Evolutionary conservation across 176 grass and related monocot genomes (phyloP).

Genomic region (Carex pumila): DNA sequence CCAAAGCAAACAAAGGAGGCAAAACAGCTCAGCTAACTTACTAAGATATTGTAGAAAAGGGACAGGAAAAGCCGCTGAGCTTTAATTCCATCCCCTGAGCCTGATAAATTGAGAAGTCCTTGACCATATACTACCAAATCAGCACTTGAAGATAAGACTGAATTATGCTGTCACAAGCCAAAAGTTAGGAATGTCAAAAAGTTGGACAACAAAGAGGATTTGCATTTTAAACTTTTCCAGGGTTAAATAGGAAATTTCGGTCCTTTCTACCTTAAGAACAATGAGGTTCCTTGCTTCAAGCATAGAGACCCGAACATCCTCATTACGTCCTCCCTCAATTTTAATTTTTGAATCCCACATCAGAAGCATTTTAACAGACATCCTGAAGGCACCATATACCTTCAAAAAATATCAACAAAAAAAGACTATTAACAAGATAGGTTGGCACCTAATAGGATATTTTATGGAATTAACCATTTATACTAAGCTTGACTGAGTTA

Average conservation of each 20-base stretch:
- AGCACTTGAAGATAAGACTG: slow-evolving; percentile 90
- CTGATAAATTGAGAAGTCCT: slow-evolving; percentile 96
- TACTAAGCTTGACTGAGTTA: background rate
- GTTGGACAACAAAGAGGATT: background rate
- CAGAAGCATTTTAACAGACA: slow-evolving; percentile 95
- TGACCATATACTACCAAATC: slow-evolving; percentile 93
- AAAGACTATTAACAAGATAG: slow-evolving; percentile 13
- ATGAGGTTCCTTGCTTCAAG: slow-evolving; percentile 96
- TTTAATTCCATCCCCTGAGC: slow-evolving; percentile 87
- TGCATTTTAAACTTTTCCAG: slow-evolving; percentile 11
- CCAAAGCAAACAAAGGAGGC: background rate
- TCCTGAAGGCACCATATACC: slow-evolving; percentile 98
- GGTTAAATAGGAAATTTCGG: slow-evolving; percentile 4
- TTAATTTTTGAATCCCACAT: slow-evolving; percentile 98
- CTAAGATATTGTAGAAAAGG: slow-evolving; percentile 97
- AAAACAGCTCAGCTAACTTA: slow-evolving; percentile 38
- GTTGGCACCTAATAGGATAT: background rate
- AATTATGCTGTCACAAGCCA: slow-evolving; percentile 69
- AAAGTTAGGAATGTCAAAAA: slow-evolving; percentile 16
- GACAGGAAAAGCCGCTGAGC: slow-evolving; percentile 77
- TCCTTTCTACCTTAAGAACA: slow-evolving; percentile 73
- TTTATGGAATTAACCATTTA: background rate
- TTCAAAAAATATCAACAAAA: slow-evolving; percentile 30
- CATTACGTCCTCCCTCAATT: slow-evolving; percentile 84
- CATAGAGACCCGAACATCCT: slow-evolving; percentile 77